These are phyloP conservation scores for Chalciporus piperatus DNA, from an alignment of 768 basidiomycete species.

Conservation along the genomic window DNA sequence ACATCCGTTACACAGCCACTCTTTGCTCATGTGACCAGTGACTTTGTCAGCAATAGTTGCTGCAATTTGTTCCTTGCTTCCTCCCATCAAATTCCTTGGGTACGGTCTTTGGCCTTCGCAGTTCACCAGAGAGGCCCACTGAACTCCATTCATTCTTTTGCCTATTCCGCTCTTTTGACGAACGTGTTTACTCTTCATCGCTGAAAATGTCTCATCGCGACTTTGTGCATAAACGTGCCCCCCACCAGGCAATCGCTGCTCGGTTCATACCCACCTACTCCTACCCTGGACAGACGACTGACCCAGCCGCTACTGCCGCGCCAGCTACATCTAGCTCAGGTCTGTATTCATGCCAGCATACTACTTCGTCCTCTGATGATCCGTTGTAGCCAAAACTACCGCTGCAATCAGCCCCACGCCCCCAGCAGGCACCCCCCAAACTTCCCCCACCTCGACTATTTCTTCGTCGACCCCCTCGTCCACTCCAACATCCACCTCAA, in stretches of 20 bases:
- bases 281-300: neutral
- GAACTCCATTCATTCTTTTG: slow-evolving; percentile 19
- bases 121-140: neutral
- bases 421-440: neutral
- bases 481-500: slow-evolving; percentile 6
- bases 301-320: neutral
- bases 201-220: slow-evolving; percentile 13
- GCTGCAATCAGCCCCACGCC: neutral
- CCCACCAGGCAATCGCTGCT: slow-evolving; percentile 9
- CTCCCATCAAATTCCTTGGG: neutral
- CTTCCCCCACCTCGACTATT: slow-evolving; percentile 14
- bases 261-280: slow-evolving; percentile 7
- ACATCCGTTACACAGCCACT: neutral
- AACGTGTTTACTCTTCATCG: neutral
- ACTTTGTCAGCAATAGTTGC: no score
- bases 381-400: slow-evolving; percentile 2
- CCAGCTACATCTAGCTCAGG: neutral
- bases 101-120: no score
- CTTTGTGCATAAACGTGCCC: slow-evolving; percentile 17
- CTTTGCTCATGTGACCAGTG: neutral
- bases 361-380: no score
- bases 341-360: no score
- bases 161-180: slow-evolving; percentile 23
- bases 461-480: slow-evolving; percentile 5
- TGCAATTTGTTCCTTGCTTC: neutral